A percentile compares a stretch with the other conserved stretches of the same genome.
Conservation (phyloP, 306 rosid genomes). For the Begonia peltatifolia region DNA sequence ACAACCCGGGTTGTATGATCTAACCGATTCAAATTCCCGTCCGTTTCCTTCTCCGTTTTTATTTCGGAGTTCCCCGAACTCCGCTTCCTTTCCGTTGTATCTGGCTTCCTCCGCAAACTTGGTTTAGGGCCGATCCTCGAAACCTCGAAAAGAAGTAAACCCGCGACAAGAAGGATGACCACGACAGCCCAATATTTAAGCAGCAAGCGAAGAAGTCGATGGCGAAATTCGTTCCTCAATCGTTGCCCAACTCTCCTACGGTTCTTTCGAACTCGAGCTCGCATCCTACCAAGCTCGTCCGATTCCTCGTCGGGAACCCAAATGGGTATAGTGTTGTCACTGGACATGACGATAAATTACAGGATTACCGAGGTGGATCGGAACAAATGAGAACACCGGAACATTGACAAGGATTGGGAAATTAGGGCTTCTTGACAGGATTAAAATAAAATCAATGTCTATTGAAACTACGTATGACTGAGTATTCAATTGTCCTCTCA, state of each 20-base stretch:
- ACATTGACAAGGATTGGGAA: not conserved
- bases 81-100: slow-evolving; percentile 6
- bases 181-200: slow-evolving; percentile 53
- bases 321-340: slow-evolving; percentile 42
- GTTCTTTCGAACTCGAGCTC: slow-evolving; percentile 60
- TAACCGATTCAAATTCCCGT: slow-evolving; percentile 63
- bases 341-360: slow-evolving; percentile 25
- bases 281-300: slow-evolving; percentile 67
- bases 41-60: slow-evolving; percentile 17
- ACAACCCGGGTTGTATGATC: slow-evolving; percentile 58
- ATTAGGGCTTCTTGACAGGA: not conserved
- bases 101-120: slow-evolving; percentile 8
- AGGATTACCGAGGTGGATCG: too few species aligned
- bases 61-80: not conserved
- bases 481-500: too few species aligned
- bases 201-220: slow-evolving; percentile 30
- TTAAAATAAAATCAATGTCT: too few species aligned
- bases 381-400: too few species aligned
- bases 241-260: slow-evolving; percentile 47
- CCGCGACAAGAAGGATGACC: slow-evolving; percentile 36
- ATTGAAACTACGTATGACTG: too few species aligned
- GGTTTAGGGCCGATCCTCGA: slow-evolving; percentile 35
- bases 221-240: slow-evolving; percentile 19
- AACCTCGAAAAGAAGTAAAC: slow-evolving; percentile 48
- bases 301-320: slow-evolving; percentile 60